These are phyloP conservation scores for Microbotryomycetes sp. DNA, from an alignment of 1,284 basidiomycete species.

Conservation along the genomic window DNA sequence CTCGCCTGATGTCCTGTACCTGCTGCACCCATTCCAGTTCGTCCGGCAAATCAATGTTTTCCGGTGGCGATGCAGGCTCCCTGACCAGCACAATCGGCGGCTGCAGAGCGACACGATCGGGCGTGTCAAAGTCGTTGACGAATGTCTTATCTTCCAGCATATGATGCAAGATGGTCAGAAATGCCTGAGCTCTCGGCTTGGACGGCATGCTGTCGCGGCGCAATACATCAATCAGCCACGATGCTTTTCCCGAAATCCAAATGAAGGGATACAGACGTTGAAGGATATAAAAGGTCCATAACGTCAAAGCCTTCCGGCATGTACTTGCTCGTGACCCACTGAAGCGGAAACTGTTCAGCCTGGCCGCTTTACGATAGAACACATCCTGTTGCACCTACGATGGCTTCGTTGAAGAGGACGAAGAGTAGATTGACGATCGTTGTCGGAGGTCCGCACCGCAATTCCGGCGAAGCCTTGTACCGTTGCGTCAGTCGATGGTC, in stretches of 20 bases:
- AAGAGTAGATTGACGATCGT: slow-evolving; percentile 72
- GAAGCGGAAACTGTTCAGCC: neutral
- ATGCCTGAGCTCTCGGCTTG: slow-evolving; percentile 59
- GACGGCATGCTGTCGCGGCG: slow-evolving; percentile 54
- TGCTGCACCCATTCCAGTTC: slow-evolving; percentile 27
- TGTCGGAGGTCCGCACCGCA: slow-evolving; percentile 60
- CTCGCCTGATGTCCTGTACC: slow-evolving; percentile 20
- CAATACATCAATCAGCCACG: neutral
- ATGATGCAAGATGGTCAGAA: slow-evolving; percentile 70
- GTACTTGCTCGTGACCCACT: slow-evolving; percentile 63
- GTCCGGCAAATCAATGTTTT: slow-evolving; percentile 27
- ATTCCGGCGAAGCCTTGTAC: slow-evolving; percentile 39
- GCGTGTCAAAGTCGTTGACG: slow-evolving; percentile 14
- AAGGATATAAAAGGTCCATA: slow-evolving; percentile 66
- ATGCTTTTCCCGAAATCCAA: too few species aligned
- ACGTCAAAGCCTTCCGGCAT: slow-evolving; percentile 68
- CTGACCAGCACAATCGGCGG: slow-evolving; percentile 19
- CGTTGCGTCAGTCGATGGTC: too few species aligned
- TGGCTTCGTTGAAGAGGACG: slow-evolving; percentile 60
- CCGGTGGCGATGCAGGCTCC: neutral
- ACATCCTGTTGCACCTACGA: slow-evolving; percentile 52
- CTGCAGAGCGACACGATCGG: slow-evolving; percentile 4
- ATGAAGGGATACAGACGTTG: slow-evolving; percentile 23
- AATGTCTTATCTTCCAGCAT: slow-evolving; percentile 55
- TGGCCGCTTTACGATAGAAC: neutral